Evolutionary conservation across 192 early-diverging fungal species (phyloP).

Genomic region (Coemansia sp.): DNA sequence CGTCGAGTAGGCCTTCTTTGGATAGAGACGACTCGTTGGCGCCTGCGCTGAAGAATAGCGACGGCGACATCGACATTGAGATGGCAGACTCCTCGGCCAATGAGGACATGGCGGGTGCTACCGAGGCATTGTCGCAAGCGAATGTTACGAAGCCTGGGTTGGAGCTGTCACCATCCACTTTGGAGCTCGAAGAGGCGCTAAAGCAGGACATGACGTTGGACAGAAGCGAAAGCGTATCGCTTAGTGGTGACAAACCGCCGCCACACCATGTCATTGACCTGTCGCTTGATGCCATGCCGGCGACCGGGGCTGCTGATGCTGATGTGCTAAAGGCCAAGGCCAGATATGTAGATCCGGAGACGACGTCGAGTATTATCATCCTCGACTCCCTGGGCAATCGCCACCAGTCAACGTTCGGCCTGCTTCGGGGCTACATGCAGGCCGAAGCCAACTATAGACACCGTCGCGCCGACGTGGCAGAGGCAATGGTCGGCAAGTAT

Average conservation of each 20-base stretch:
- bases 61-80: constrained; percentile 5
- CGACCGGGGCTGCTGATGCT: not conserved
- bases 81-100: constrained; percentile 31
- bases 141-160: not conserved
- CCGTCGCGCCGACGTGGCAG: constrained; percentile 22
- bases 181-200: not conserved
- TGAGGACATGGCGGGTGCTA: not conserved
- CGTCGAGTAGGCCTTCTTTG: not conserved
- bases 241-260: constrained; percentile 21
- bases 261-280: constrained; percentile 16
- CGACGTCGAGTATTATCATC: constrained; percentile 32
- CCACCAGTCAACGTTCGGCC: constrained; percentile 32
- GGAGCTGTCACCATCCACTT: not conserved
- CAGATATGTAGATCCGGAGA: constrained; percentile 22
- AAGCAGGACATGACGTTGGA: not conserved
- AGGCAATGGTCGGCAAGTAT: constrained; percentile 48
- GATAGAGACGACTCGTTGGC: not conserved
- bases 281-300: not conserved
- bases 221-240: constrained; percentile 26
- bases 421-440: constrained; percentile 54
- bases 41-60: not conserved
- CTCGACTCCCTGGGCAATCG: constrained; percentile 48
- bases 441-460: constrained; percentile 58
- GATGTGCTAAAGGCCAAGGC: not conserved
- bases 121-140: not conserved